Base-by-base conservation (phyloP, 768 basidiomycete genomes). In the Mycena floridula region DNA sequence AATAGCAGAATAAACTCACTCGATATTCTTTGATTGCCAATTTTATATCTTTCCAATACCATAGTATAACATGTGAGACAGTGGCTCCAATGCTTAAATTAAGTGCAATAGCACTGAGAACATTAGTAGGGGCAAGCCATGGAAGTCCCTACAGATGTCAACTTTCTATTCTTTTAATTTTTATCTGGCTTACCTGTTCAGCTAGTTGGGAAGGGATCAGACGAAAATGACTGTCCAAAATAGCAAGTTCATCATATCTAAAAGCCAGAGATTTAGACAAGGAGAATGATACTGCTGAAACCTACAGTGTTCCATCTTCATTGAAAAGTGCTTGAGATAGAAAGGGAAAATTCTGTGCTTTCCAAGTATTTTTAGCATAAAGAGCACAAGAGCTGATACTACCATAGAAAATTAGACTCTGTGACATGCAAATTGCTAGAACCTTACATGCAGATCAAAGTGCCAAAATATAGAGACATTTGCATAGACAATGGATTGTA, bases 31-130 rank as follows among this genome's bases (percentile, higher is more conserved):
- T 12, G 55, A 37, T 3, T 30, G 37, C 56, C 55, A 58, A 20
- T n/a, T n/a, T n/a, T n/a, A 58, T 48, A 32, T 73, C 66, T 15
- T 54, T 54, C 62, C 66, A 66, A 50, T 70, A 51, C 70, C 67
- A 72, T 22, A 73, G 43, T 21, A 67, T 37, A 7, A 73, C 60
- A 46, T 72, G 70, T n/a, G 64, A 63, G 38, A 70, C 46, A 42
- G 15, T 77, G n/a, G 45, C 42, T 25, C 40, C 42, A n/a, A 49
- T 46, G 25, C 37, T 28, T 25, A 46, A 24, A n/a, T 41, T 53
- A 18, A 35, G 38, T 3, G 41, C 35, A 32, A 48, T 3, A 13
- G 28, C 8, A 35, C 8, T 36, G n/a, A 36, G 43, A 22, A 16
- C 18, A 13, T 54, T 7, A 61, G 61, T 11, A 37, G 8, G 2